These are phyloP conservation scores for Blastobotrys arbuscula DNA, from an alignment of 1,139 yeast genomes.

Conservation along the genomic window DNA sequence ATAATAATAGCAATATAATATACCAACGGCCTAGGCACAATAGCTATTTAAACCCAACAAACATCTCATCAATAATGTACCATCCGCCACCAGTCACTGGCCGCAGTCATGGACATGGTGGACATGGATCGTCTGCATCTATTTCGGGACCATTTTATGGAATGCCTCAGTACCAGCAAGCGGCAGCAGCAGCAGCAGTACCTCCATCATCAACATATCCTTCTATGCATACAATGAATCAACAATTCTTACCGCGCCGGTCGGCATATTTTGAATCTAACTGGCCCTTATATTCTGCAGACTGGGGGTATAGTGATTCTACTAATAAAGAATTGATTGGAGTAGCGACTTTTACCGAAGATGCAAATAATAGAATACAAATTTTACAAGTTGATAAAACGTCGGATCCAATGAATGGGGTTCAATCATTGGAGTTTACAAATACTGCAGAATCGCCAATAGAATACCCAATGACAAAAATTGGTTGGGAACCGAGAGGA, in stretches of 20 bases:
- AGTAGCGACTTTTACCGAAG: slow-evolving; percentile 66
- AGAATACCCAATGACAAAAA: slow-evolving; percentile 61
- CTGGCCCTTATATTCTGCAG: slow-evolving; percentile 60
- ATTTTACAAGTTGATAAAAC: slow-evolving; percentile 27
- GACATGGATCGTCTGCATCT: slow-evolving; percentile 12
- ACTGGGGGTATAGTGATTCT: slow-evolving; percentile 50
- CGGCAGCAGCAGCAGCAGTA: too few species aligned
- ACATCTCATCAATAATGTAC: not conserved
- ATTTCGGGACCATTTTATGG: slow-evolving; percentile 12
- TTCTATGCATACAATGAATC: not conserved
- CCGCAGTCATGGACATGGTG: not conserved
- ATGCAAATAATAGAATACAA: slow-evolving; percentile 44
- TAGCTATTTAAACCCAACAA: not conserved
- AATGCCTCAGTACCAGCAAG: not conserved
- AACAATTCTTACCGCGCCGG: slow-evolving; percentile 29
- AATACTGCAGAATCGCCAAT: slow-evolving; percentile 48
- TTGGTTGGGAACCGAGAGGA: slow-evolving; percentile 63
- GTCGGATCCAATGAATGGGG: slow-evolving; percentile 13
- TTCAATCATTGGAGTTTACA: slow-evolving; percentile 22
- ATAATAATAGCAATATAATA: not conserved
- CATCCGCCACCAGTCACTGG: not conserved
- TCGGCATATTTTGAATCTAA: slow-evolving; percentile 55
- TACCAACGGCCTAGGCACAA: not conserved
- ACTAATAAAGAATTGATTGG: slow-evolving; percentile 51
- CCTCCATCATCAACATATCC: slow-evolving; percentile 2